Percentiles rank a stretch among this genome's conserved stretches.
Evolutionary conservation across 2,329 filamentous ascomycete genomes (phyloP).

Genomic region (Aaosphaeria arxii): DNA sequence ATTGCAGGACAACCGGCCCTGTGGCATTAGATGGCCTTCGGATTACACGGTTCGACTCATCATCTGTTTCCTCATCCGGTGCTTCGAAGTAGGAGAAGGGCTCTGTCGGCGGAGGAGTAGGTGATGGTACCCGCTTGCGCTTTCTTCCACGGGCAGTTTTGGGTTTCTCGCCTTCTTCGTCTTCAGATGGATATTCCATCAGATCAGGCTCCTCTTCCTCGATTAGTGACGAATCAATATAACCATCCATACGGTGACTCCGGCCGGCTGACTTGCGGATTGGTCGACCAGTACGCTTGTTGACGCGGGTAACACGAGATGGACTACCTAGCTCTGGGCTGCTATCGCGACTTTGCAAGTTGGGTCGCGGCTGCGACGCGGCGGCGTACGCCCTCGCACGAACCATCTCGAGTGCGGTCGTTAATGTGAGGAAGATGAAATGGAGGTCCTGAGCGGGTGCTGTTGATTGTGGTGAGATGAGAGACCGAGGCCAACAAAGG

Average conservation of each 20-base stretch:
- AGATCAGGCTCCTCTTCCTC: conserved; percentile 27
- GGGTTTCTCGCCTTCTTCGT: conserved; percentile 25
- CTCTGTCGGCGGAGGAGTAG: conserved; percentile 31
- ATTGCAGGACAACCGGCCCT: conserved; percentile 39
- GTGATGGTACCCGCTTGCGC: conserved; percentile 35
- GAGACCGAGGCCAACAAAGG: too few species aligned
- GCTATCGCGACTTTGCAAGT: conserved; percentile 1
- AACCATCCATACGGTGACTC: conserved; percentile 33
- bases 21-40: conserved; percentile 13
- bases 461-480: too few species aligned
- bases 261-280: conserved; percentile 41
- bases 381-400: not conserved
- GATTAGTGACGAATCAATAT: conserved; percentile 39
- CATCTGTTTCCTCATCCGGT: conserved; percentile 25
- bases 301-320: conserved; percentile 30
- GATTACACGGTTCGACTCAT: conserved; percentile 15
- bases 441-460: too few species aligned
- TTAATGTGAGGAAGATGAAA: too few species aligned
- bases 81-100: conserved; percentile 29
- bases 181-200: conserved; percentile 22
- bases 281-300: conserved; percentile 41
- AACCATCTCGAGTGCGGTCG: not conserved
- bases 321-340: conserved; percentile 31
- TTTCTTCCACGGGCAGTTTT: conserved; percentile 21
- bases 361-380: not conserved